Conservation (phyloP, 345 rosid genomes). For the Excoecaria agallocha region DNA sequence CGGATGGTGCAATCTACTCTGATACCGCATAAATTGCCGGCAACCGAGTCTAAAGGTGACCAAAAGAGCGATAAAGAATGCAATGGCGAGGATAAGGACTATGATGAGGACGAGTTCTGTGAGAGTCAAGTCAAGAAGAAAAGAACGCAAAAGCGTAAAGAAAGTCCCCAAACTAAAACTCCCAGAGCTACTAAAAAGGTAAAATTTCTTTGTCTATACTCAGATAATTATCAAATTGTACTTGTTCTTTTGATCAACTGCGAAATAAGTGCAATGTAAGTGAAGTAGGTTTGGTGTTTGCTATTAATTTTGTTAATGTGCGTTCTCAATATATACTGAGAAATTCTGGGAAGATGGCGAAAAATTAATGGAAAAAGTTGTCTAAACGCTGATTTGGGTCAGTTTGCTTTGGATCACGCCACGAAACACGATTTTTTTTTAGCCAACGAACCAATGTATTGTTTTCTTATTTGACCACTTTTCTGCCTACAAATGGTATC, state of each 20-base stretch:
- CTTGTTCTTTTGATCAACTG: not conserved
- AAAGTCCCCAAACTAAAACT: slow-evolving; percentile 41
- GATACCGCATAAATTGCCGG: slow-evolving; percentile 48
- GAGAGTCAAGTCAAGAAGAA: slow-evolving; percentile 61
- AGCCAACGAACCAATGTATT: not conserved
- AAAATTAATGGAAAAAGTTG: not conserved
- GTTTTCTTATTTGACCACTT: not conserved
- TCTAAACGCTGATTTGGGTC: not conserved
- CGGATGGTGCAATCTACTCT: slow-evolving; percentile 76
- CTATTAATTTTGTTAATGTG: not conserved
- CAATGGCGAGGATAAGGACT: slow-evolving; percentile 22
- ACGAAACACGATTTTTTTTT: not conserved
- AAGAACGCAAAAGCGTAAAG: slow-evolving; percentile 45
- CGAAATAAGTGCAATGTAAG: not conserved
- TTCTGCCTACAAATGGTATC: not conserved
- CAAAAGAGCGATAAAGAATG: slow-evolving; percentile 25
- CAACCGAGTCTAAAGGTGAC: slow-evolving; percentile 30
- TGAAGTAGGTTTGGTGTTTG: not conserved
- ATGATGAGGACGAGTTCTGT: slow-evolving; percentile 44
- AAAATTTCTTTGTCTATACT: not conserved
- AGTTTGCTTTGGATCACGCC: not conserved
- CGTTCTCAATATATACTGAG: too few species aligned
- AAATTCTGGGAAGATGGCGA: not conserved
- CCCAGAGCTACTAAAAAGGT: slow-evolving; percentile 58
- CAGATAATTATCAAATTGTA: not conserved